A percentile compares a stretch with the other conserved stretches of the same genome.
Evolutionary conservation across 345 rosid genomes (phyloP).

Genomic region (Aegle marmelos): DNA sequence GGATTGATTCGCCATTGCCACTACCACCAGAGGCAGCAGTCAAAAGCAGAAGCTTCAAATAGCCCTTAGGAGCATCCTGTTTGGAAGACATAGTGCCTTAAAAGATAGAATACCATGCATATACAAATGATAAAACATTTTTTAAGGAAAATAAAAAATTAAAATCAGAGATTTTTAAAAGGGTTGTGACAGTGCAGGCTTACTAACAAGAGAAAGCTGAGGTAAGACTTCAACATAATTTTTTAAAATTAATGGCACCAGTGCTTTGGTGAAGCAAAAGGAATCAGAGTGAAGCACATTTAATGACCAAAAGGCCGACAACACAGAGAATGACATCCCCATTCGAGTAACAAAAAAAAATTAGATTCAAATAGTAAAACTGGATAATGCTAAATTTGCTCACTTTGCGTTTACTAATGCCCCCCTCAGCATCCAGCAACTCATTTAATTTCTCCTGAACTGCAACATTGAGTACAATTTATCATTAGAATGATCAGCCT

Average conservation of each 20-base stretch:
- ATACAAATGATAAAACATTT: not conserved
- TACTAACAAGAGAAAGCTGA: slow-evolving; percentile 1
- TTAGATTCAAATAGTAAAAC: not conserved
- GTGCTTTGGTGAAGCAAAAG: not conserved
- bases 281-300: slow-evolving; percentile 6
- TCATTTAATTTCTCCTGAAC: slow-evolving; percentile 97
- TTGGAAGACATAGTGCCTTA: slow-evolving; percentile 21
- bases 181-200: slow-evolving; percentile 4
- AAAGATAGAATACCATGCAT: slow-evolving; percentile 3
- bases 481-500: not conserved
- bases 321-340: not conserved
- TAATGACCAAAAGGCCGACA: not conserved
- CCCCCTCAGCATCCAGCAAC: slow-evolving; percentile 88
- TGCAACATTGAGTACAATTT: slow-evolving; percentile 34
- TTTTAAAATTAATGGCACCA: not conserved
- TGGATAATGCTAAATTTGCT: slow-evolving; percentile 25
- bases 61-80: slow-evolving; percentile 91
- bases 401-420: slow-evolving; percentile 88
- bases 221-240: not conserved
- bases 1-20: slow-evolving; percentile 83
- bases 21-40: slow-evolving; percentile 94
- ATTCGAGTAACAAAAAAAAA: not conserved
- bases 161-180: not conserved
- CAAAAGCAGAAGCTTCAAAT: slow-evolving; percentile 91
- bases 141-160: not conserved